Evolutionary conservation across 1,284 basidiomycete genomes (phyloP).

Genomic region (Papiliotrema flavescens): DNA sequence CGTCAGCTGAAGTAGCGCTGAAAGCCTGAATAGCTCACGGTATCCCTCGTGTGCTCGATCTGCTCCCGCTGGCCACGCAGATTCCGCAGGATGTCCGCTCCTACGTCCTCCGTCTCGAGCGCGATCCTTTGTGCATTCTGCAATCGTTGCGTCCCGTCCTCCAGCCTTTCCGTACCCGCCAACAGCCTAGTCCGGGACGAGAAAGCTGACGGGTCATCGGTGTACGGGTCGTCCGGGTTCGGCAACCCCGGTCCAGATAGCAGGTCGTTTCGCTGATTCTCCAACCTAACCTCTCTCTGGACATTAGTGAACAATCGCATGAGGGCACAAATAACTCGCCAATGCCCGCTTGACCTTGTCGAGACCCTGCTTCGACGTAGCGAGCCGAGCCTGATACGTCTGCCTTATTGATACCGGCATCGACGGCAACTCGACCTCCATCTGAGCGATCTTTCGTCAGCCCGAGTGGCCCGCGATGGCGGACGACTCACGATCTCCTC

Average conservation of each 20-base stretch:
- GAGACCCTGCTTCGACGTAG: conserved; percentile 67
- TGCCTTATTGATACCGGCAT: conserved; percentile 80
- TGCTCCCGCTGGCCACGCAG: conserved; percentile 87
- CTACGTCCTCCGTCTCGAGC: conserved; percentile 92
- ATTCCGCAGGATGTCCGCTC: conserved; percentile 84
- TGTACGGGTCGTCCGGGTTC: conserved; percentile 68
- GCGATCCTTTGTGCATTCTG: conserved; percentile 90
- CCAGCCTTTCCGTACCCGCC: conserved; percentile 66
- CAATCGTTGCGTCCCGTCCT: conserved; percentile 74
- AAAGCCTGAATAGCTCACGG: conserved; percentile 9
- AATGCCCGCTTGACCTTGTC: conserved; percentile 71
- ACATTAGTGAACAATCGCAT: conserved; percentile 20
- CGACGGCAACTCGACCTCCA: conserved; percentile 98
- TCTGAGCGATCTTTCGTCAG: conserved; percentile 76
- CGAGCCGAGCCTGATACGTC: conserved; percentile 69
- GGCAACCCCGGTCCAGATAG: conserved; percentile 55
- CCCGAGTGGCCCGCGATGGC: neutral
- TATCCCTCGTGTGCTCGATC: conserved; percentile 86
- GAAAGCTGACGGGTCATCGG: conserved; percentile 47
- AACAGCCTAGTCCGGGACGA: conserved; percentile 69
- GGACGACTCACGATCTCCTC: conserved; percentile 78
- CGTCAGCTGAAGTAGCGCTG: conserved; percentile 3
- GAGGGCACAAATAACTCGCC: conserved; percentile 39
- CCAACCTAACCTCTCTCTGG: conserved; percentile 50
- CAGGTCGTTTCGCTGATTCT: conserved; percentile 51